A percentile compares a stretch with the other conserved stretches of the same genome.
phyloP scores from a whole-genome alignment of 495 filamentous ascomycete genomes.

The Xanthoparmelia taractica region DNA sequence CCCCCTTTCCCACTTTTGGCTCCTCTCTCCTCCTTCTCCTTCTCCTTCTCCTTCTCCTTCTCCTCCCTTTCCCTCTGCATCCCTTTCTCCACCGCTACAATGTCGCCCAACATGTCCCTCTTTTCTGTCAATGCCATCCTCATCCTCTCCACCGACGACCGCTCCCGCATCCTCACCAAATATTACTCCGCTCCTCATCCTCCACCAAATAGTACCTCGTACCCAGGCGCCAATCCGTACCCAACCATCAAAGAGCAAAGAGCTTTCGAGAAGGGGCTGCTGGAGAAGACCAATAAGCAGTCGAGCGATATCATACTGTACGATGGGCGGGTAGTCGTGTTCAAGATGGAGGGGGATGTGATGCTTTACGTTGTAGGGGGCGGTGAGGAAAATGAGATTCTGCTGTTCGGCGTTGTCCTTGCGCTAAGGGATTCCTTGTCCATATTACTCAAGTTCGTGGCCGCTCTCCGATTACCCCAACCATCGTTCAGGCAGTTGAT shows the following conservation, averaged over 20 bases:
- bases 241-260: slow-evolving; percentile 86
- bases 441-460: slow-evolving; percentile 78
- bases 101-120: slow-evolving; percentile 64
- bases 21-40: not conserved
- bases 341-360: slow-evolving; percentile 95
- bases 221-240: slow-evolving; percentile 70
- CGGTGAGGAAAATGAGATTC: slow-evolving; percentile 89
- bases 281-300: slow-evolving; percentile 95
- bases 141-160: slow-evolving; percentile 80
- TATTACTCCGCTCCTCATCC: slow-evolving; percentile 89
- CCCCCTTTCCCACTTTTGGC: no score
- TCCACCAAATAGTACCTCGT: slow-evolving; percentile 45
- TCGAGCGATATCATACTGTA: slow-evolving; percentile 92
- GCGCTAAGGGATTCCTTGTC: slow-evolving; percentile 83
- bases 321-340: slow-evolving; percentile 89
- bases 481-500: slow-evolving; percentile 7
- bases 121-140: slow-evolving; percentile 91
- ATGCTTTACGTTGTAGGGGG: slow-evolving; percentile 94
- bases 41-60: not conserved
- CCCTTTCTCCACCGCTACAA: slow-evolving; percentile 22
- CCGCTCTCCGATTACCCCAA: slow-evolving; percentile 1
- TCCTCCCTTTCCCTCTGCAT: not conserved
- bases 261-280: slow-evolving; percentile 88
- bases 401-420: slow-evolving; percentile 88
- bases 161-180: slow-evolving; percentile 84